Conservation (phyloP, 176 grass and related monocot species). For the maize (Zea mays) region Zm-B73-REFERENCE-NAM-5.0 NC_050103.1:130666501-130667000, state of each 20-base stretch:
- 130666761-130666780: constrained; percentile 45
- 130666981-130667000: constrained; percentile 65
- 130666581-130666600: constrained; percentile 35
- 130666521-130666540: constrained; percentile 25
- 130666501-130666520: constrained; percentile 38
- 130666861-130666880: constrained; percentile 72
- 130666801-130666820: constrained; percentile 68
- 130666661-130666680: background rate
- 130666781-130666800: constrained; percentile 40
- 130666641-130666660: constrained; percentile 28
- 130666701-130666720: constrained; percentile 58
- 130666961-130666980: constrained; percentile 80
- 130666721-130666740: constrained; percentile 72
- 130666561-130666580: constrained; percentile 42
- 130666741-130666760: constrained; percentile 59
- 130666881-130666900: constrained; percentile 95
- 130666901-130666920: constrained; percentile 68
- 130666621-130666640: constrained; percentile 35
- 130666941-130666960: constrained; percentile 79
- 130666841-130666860: constrained; percentile 62
- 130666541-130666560: constrained; percentile 15
- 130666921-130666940: constrained; percentile 66
- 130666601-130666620: constrained; percentile 43
- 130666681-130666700: constrained; percentile 62
- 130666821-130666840: constrained; percentile 65